Evolutionary conservation across 768 basidiomycete species (phyloP), one percentile per base, ranked within the genome.

Genomic region (Paxillus ammoniavirescens): DNA sequence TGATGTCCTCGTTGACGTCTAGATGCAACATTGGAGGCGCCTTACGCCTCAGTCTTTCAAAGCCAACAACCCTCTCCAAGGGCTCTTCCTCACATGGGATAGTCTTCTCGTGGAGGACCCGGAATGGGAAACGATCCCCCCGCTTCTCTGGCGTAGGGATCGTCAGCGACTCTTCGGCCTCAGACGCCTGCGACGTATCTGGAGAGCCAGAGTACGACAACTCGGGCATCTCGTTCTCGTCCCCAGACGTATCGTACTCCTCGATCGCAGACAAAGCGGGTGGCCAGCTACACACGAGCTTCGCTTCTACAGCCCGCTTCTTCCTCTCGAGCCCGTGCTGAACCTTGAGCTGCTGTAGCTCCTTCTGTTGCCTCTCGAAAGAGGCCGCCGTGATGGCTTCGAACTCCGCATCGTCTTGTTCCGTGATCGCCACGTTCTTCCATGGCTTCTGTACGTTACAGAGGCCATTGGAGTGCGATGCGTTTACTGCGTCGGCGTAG

Each of bases 401-500:
- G 14, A 61, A 61, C 38, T 63, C 61, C 0, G 54, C 61, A 10
- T 65, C 68, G 28, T 67, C 68, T 5, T 57, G 57, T 21, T 69
- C 70, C 1, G 56, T 67, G 23, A 71, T 58, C 10, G 63, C 57
- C 7, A 67, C 55, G 10, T 62, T 64, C 61, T 69, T 68, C 68
- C 69, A 69, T 5, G 55, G 55, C 47, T 71, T 71, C 36, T 59
- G 31, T 14, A 1, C 5, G 1, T 14, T 37, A 10, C 8, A 17
- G 15, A 38, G 18, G n/a, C 14, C 21, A 12, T 28, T 47, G 46
- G 42, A 38, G 10, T 8, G 1, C 18, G 38, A 3, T 2, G 26
- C 28, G 35, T 44, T 56, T 12, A 48, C 50, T 26, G 36, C 50
- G 35, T 41, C 36, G 38, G 38, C 50, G 8, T 58, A 31, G 26